phyloP scores from a whole-genome alignment of 805 yeast species.

The Ogataea nakhonphanomensis region DNA sequence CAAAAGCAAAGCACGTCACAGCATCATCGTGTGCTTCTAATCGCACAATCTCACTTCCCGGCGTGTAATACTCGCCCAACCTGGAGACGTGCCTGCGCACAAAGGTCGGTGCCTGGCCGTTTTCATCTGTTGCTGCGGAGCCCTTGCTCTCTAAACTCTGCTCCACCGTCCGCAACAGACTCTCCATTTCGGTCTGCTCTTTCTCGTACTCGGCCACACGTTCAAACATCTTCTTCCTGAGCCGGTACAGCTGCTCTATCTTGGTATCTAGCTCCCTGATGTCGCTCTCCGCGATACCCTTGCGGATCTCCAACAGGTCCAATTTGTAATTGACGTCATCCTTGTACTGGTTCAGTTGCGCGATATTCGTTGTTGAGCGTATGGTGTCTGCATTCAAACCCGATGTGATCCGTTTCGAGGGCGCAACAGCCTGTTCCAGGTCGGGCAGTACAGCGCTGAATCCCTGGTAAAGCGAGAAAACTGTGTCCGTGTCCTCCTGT shows the following conservation, averaged over 20 bases:
- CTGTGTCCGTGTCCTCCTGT: constrained; percentile 9
- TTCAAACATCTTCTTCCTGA: constrained; percentile 54
- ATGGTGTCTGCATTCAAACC: constrained; percentile 42
- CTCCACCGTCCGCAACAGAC: constrained; percentile 41
- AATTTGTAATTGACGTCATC: constrained; percentile 42
- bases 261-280: constrained; percentile 60
- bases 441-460: constrained; percentile 57
- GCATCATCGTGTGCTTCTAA: constrained; percentile 52
- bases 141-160: constrained; percentile 36
- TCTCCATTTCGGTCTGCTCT: constrained; percentile 55
- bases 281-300: constrained; percentile 61
- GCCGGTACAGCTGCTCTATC: constrained; percentile 46
- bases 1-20: constrained; percentile 61
- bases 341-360: constrained; percentile 36
- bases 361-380: constrained; percentile 39
- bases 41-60: constrained; percentile 52
- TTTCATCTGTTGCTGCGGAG: constrained; percentile 15
- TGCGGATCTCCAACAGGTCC: constrained; percentile 57
- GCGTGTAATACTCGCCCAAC: constrained; percentile 57
- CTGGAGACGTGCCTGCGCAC: constrained; percentile 56
- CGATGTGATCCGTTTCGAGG: constrained; percentile 29
- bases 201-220: constrained; percentile 59
- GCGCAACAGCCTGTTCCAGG: constrained; percentile 39
- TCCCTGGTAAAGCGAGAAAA: constrained; percentile 64
- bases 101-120: constrained; percentile 19